A percentile compares a stretch with the other conserved stretches of the same genome.
These are phyloP conservation scores for Kwoniella bestiolae DNA, from an alignment of 768 basidiomycete genomes.

Conservation along the genomic window DNA sequence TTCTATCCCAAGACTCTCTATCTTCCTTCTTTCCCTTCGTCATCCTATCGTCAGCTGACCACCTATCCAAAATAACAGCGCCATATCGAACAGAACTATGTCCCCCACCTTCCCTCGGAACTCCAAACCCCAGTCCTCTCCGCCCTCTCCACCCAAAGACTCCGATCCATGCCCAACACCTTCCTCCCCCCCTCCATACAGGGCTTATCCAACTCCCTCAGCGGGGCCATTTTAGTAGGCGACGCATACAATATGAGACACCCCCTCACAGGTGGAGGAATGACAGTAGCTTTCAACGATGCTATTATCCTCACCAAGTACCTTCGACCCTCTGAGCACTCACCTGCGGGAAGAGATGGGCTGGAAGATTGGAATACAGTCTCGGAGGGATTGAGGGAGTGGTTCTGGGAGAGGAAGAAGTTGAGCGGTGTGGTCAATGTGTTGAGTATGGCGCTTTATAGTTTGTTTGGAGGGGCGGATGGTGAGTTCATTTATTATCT, in stretches of 20 bases:
- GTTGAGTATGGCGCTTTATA: conserved; percentile 88
- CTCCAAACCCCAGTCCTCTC: conserved; percentile 69
- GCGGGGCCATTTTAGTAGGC: conserved; percentile 72
- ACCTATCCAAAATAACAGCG: too few relatives aligned
- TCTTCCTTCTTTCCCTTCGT: too few relatives aligned
- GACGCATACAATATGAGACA: conserved; percentile 99
- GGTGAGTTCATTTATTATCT: conserved; percentile 67
- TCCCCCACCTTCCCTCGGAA: conserved; percentile 77
- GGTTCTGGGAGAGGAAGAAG: conserved; percentile 87
- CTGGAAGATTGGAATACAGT: conserved; percentile 59
- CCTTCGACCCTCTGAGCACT: conserved; percentile 60
- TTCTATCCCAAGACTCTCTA: too few relatives aligned
- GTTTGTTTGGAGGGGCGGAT: conserved; percentile 84
- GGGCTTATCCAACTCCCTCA: conserved; percentile 60
- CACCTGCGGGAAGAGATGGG: conserved; percentile 46
- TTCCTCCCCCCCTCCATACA: conserved; percentile 84
- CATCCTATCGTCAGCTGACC: too few relatives aligned
- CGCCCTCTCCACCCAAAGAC: conserved; percentile 76
- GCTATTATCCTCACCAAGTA: conserved; percentile 72
- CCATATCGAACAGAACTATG: conserved; percentile 72
- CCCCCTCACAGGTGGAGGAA: conserved; percentile 95
- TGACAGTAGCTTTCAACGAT: conserved; percentile 93
- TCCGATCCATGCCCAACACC: conserved; percentile 93
- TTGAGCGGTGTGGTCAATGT: conserved; percentile 88
- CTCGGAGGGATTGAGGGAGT: conserved; percentile 64